Percentiles rank a stretch among this genome's conserved stretches.
Conservation (phyloP, 2,329 filamentous ascomycete genomes). For the Bipolaris bicolor region DNA sequence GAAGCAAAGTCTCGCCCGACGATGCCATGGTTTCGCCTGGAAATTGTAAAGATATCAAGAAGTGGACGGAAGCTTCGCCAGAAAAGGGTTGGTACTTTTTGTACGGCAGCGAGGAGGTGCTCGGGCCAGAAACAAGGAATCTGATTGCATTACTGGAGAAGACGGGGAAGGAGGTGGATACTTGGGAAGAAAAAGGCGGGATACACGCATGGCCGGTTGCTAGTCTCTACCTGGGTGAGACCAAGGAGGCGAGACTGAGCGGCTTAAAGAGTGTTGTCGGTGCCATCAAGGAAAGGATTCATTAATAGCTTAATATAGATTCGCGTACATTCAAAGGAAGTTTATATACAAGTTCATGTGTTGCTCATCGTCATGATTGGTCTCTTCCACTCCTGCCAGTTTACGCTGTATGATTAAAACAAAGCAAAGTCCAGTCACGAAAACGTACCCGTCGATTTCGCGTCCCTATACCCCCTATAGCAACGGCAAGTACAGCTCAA, state of each 20-base stretch:
- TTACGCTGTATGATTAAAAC: too few relatives aligned
- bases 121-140: conserved; percentile 71
- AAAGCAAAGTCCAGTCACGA: too few relatives aligned
- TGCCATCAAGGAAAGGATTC: conserved; percentile 40
- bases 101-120: conserved; percentile 79
- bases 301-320: conserved; percentile 11
- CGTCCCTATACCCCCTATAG: conserved; percentile 2
- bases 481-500: not conserved
- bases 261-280: conserved; percentile 55
- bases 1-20: conserved; percentile 55
- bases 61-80: conserved; percentile 73
- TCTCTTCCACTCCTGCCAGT: conserved; percentile 7
- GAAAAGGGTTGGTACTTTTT: conserved; percentile 70
- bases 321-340: conserved; percentile 3
- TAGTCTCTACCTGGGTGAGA: conserved; percentile 61
- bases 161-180: conserved; percentile 61
- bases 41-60: conserved; percentile 66
- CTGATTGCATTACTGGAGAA: conserved; percentile 63
- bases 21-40: conserved; percentile 73
- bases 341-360: conserved; percentile 16
- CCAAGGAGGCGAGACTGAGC: conserved; percentile 53
- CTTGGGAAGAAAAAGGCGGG: conserved; percentile 66
- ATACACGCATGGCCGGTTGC: conserved; percentile 87
- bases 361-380: conserved; percentile 12
- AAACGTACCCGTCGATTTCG: too few relatives aligned